Evolutionary conservation across 1,284 basidiomycete species (phyloP).

Genomic region (Boletus albobrunnescens): DNA sequence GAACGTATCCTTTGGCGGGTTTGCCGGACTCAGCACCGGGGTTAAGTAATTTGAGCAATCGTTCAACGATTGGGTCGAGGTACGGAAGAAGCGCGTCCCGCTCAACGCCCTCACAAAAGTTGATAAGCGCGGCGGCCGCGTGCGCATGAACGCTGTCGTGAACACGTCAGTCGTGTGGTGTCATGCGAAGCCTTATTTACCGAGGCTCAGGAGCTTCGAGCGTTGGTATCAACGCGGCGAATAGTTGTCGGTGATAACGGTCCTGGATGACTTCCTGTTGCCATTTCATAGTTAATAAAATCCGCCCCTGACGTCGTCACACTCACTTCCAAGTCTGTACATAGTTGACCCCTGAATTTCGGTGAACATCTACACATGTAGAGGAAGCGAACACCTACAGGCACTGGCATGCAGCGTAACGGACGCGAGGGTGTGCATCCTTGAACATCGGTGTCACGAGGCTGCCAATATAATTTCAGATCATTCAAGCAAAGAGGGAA

Average conservation of each 20-base stretch:
- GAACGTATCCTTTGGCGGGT: conserved; percentile 53
- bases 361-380: conserved; percentile 2
- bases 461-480: conserved; percentile 34
- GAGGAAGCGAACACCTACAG: conserved; percentile 44
- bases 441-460: conserved; percentile 72
- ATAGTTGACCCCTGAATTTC: conserved; percentile 65
- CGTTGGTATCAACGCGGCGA: conserved; percentile 66
- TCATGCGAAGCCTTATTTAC: conserved; percentile 37
- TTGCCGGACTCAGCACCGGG: conserved; percentile 38
- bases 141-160: conserved; percentile 70
- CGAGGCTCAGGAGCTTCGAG: conserved; percentile 73
- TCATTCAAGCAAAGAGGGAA: neutral
- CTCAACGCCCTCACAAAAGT: conserved; percentile 81
- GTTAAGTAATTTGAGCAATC: conserved; percentile 62
- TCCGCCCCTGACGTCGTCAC: neutral
- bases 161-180: neutral
- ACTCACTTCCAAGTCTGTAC: conserved; percentile 74
- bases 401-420: conserved; percentile 84
- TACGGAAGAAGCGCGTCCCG: conserved; percentile 69
- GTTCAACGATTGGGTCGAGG: conserved; percentile 72
- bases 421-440: conserved; percentile 76
- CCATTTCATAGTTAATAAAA: neutral
- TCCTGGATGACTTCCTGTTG: conserved; percentile 65
- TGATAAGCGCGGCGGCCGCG: conserved; percentile 81
- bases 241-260: conserved; percentile 62